These are phyloP conservation scores for Trichoderma pleuroti DNA, from an alignment of 2,329 filamentous ascomycete genomes.

Conservation along the genomic window DNA sequence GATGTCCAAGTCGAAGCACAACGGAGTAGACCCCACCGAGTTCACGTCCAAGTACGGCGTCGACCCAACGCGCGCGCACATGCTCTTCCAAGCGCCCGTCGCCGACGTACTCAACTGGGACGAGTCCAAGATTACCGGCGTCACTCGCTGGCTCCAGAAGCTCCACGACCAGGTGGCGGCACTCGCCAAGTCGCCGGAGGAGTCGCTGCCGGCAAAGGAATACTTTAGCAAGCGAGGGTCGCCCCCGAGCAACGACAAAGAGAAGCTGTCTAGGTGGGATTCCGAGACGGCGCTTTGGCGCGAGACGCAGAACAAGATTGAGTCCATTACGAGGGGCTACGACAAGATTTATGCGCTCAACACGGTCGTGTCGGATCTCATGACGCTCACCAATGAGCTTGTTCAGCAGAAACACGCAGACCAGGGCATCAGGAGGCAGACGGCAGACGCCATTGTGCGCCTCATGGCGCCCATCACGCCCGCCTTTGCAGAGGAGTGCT, in stretches of 20 bases:
- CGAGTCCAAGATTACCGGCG: conserved; percentile 73
- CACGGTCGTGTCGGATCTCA: conserved; percentile 78
- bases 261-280: conserved; percentile 40
- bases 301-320: conserved; percentile 63
- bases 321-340: conserved; percentile 64
- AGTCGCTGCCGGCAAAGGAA: conserved; percentile 26
- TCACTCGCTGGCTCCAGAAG: conserved; percentile 75
- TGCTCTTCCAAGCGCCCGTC: conserved; percentile 84
- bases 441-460: conserved; percentile 57
- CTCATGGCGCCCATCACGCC: conserved; percentile 79
- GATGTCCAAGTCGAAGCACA: conserved; percentile 94
- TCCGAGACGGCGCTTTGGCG: conserved; percentile 57
- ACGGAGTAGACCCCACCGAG: conserved; percentile 76
- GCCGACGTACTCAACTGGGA: conserved; percentile 86
- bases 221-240: conserved; percentile 37
- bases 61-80: conserved; percentile 79
- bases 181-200: conserved; percentile 21
- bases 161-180: conserved; percentile 55
- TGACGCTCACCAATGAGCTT: conserved; percentile 71
- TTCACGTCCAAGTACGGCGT: conserved; percentile 75
- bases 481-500: conserved; percentile 77
- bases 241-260: conserved; percentile 15
- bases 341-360: conserved; percentile 73
- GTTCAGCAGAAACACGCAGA: conserved; percentile 42
- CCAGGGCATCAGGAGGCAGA: conserved; percentile 44